Evolutionary conservation across 2,329 filamentous ascomycete genomes (phyloP).

Genomic region (Fusarium goolgardi): DNA sequence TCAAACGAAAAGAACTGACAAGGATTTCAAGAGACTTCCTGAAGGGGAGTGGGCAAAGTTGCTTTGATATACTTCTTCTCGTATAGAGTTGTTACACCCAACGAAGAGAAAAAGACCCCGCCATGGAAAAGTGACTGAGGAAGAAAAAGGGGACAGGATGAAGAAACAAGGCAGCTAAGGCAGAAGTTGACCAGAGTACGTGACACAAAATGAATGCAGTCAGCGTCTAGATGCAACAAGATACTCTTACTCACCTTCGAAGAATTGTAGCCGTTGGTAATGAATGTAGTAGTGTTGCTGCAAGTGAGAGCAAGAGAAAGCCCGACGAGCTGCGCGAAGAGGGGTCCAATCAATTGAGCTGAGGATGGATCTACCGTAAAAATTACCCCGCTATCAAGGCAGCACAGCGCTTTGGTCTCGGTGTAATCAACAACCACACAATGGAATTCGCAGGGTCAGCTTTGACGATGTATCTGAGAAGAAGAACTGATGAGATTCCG

Average conservation of each 20-base stretch:
- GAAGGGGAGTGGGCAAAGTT: not conserved
- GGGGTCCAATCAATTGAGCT: slow-evolving; percentile 43
- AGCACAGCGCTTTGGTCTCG: slow-evolving; percentile 9
- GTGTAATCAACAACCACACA: slow-evolving; percentile 17
- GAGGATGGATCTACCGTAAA: slow-evolving; percentile 35
- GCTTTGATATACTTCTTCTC: slow-evolving; percentile 27
- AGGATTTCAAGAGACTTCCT: not conserved
- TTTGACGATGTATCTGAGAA: not conserved
- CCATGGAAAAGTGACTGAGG: slow-evolving; percentile 16
- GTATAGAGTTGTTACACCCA: slow-evolving; percentile 29
- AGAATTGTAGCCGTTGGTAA: slow-evolving; percentile 39
- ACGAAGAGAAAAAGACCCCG: slow-evolving; percentile 31
- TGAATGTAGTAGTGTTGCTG: slow-evolving; percentile 31
- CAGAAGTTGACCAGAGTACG: slow-evolving; percentile 27
- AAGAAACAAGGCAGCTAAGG: slow-evolving; percentile 32
- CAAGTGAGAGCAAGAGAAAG: slow-evolving; percentile 38
- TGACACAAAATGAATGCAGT: slow-evolving; percentile 36
- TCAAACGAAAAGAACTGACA: not conserved
- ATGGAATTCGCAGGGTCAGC: not conserved
- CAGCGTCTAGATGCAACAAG: slow-evolving; percentile 30
- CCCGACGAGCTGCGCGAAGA: slow-evolving; percentile 30
- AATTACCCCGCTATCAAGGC: slow-evolving; percentile 46
- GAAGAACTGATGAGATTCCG: not conserved
- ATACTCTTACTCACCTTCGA: slow-evolving; percentile 43
- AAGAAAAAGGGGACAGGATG: slow-evolving; percentile 3